Evolutionary conservation across 306 rosid genomes (phyloP).

Genomic region (Erythrophleum fordii): DNA sequence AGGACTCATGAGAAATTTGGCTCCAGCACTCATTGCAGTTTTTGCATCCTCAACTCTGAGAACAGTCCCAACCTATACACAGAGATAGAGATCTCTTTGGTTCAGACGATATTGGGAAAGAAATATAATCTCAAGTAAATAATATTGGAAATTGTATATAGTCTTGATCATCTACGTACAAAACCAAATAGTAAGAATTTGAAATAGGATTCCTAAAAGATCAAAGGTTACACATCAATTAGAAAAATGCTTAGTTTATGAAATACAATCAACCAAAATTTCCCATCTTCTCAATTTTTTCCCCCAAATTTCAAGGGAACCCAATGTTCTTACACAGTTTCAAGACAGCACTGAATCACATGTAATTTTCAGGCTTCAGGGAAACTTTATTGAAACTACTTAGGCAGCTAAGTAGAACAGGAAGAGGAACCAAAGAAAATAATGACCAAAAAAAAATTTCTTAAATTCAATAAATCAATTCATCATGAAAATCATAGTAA

Average conservation of each 20-base stretch:
- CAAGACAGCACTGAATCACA: conserved; percentile 14
- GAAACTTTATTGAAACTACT: conserved; percentile 13
- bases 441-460: neutral
- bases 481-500: neutral
- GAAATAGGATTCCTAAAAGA: neutral
- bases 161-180: conserved; percentile 20
- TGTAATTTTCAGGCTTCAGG: conserved; percentile 5
- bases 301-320: neutral
- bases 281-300: conserved; percentile 10
- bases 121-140: conserved; percentile 23
- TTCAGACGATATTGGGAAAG: conserved; percentile 36
- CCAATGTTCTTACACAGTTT: neutral
- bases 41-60: conserved; percentile 80
- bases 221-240: neutral
- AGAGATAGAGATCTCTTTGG: conserved; percentile 18
- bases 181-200: conserved; percentile 22
- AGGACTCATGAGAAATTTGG: conserved; percentile 94
- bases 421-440: neutral
- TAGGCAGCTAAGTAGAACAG: neutral
- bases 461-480: neutral
- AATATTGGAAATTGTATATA: neutral
- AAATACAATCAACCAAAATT: neutral
- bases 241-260: neutral
- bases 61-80: conserved; percentile 87
- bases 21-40: conserved; percentile 74